These are phyloP conservation scores for Tolypocladium album DNA, from an alignment of 2,329 filamentous ascomycete genomes.

Conservation along the genomic window DNA sequence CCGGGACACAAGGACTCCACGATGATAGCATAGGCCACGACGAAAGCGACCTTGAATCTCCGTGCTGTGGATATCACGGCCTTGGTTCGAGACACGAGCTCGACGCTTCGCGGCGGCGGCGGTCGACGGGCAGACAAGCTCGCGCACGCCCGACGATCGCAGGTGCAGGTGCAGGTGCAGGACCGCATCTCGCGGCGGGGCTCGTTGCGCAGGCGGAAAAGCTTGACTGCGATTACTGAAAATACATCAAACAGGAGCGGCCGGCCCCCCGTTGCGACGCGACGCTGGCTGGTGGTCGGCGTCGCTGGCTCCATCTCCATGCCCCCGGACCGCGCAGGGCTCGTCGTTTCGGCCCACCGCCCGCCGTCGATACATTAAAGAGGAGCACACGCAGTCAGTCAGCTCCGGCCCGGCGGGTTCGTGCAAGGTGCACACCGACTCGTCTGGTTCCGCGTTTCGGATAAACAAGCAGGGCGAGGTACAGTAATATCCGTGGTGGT, in stretches of 20 bases:
- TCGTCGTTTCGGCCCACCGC: not conserved
- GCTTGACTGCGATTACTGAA: not conserved
- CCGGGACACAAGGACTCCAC: not conserved
- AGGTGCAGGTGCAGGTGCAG: not conserved
- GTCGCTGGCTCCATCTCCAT: not conserved
- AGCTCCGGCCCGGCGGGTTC: not conserved
- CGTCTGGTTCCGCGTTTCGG: not conserved
- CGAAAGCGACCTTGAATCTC: not conserved
- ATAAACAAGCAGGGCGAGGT: too few species aligned
- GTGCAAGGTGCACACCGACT: too few species aligned
- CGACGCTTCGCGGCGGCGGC: too few species aligned
- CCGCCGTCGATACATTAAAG: not conserved
- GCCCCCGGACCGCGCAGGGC: not conserved
- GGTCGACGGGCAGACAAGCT: not conserved
- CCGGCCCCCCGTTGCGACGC: not conserved
- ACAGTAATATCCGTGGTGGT: too few species aligned
- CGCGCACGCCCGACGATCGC: not conserved
- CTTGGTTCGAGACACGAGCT: not conserved
- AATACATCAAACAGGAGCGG: not conserved
- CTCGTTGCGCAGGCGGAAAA: not conserved
- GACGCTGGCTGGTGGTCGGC: too few species aligned
- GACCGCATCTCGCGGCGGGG: not conserved
- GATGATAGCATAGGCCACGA: not conserved
- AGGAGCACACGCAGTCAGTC: not conserved
- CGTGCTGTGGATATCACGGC: not conserved